Evolutionary conservation across 106 monocot species (phyloP), one percentile per base, ranked within the genome.

Genomic region (Dendrobium huoshanense): DNA sequence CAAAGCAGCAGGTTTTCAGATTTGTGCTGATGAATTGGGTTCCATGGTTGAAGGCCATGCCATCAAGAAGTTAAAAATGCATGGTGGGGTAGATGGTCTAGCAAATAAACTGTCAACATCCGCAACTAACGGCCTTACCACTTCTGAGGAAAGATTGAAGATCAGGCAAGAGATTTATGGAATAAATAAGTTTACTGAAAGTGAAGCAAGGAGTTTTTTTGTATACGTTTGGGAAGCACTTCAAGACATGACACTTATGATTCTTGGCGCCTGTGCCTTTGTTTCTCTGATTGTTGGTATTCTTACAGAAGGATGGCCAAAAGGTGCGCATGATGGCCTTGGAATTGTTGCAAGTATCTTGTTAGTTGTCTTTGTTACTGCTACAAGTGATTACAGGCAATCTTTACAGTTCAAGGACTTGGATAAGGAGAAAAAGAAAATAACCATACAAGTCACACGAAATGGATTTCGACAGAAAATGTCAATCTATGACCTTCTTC

Each of bases 351-450:
- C 87, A 43, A 87, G 87, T 41, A 87, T 87, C 24, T 78, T 87
- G 9, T 44, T 87, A 22, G 87, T 87, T 44, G 87, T 87, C 17
- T 78, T 81, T 87, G 87, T 87, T 27, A 87, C 83, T 13, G 83
- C 83, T 27, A 87, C 82, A 13, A 87, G 87, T 55, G 83, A 87
- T 78, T 87, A 84, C 48, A 55, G 78, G 24, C 83, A 87, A 56
- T 87, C 87, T 31, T 78, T 87, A 33, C 87, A 87, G 75, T 87
- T 87, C 80, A 87, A 84, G 67, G 87, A 87, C 73, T 81, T 87
- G 77, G 87, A 87, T 75, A 87, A 83, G 67, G 87, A 87, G 73
- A 87, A 87, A 78, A 87, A 84, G 80, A 83, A 87, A 24, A 87
- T 87, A 15, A 59, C 76, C 49, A 45, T 87, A 6, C 83, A 87